Percentiles rank a stretch among this genome's conserved stretches.
Evolutionary conservation across 768 basidiomycete species (phyloP).

Genomic region (Boletus subparvulus): DNA sequence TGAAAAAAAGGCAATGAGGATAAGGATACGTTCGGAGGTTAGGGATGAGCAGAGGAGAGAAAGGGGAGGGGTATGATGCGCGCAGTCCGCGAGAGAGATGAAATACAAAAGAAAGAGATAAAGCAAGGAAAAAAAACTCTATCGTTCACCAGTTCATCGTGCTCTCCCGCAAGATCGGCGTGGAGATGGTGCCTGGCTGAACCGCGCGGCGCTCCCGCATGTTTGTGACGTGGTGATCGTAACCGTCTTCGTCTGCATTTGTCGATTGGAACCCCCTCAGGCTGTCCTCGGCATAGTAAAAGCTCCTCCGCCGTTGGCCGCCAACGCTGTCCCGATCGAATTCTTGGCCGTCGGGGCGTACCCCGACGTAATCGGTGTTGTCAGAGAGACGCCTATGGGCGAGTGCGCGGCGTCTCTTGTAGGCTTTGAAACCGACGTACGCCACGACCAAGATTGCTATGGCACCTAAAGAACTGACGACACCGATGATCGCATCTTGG

Average conservation of each 20-base stretch:
- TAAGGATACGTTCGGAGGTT: slow-evolving; percentile 1
- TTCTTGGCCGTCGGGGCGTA: slow-evolving; percentile 62
- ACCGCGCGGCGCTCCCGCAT: slow-evolving; percentile 63
- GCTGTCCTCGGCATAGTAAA: slow-evolving; percentile 87
- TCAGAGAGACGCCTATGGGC: slow-evolving; percentile 76
- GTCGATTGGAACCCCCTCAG: slow-evolving; percentile 56
- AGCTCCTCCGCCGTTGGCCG: slow-evolving; percentile 69
- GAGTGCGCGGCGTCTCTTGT: slow-evolving; percentile 64
- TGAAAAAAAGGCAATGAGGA: background rate
- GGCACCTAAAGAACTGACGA: slow-evolving; percentile 78
- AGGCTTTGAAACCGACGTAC: slow-evolving; percentile 68
- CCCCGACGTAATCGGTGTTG: slow-evolving; percentile 37
- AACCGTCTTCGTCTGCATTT: slow-evolving; percentile 38
- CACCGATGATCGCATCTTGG: slow-evolving; percentile 88
- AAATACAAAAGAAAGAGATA: background rate
- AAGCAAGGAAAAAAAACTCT: background rate
- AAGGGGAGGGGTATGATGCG: slow-evolving; percentile 14
- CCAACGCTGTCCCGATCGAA: slow-evolving; percentile 79
- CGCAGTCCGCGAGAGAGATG: slow-evolving; percentile 9
- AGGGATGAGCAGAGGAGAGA: background rate
- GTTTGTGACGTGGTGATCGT: slow-evolving; percentile 31
- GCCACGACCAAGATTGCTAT: slow-evolving; percentile 70
- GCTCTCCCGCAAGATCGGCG: slow-evolving; percentile 76
- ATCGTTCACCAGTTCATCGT: slow-evolving; percentile 77
- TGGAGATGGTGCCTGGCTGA: slow-evolving; percentile 62